Conservation (phyloP, 306 rosid genomes). For the Dalbergia cochinchinensis region DNA sequence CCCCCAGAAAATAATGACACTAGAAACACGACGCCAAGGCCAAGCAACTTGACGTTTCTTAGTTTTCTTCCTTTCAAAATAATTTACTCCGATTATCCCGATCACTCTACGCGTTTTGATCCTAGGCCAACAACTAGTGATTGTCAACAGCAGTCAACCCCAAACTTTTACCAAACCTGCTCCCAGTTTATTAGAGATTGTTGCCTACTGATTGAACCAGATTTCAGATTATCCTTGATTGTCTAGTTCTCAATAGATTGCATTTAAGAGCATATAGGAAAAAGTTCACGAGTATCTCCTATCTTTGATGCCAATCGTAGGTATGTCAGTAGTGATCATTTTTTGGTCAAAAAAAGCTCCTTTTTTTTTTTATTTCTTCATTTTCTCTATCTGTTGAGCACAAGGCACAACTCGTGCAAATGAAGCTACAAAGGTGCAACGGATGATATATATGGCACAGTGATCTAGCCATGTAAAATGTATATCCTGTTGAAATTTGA, state of each 20-base stretch:
- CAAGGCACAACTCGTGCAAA: neutral
- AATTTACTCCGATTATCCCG: too few species aligned
- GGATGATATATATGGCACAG: neutral
- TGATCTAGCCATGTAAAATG: neutral
- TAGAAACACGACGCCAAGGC: too few species aligned
- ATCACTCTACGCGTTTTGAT: too few species aligned
- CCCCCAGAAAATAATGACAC: too few species aligned
- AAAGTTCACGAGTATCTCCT: slow-evolving; percentile 3
- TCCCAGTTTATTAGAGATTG: too few species aligned
- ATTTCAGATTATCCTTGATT: neutral
- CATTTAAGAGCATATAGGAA: neutral
- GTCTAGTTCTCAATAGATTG: neutral
- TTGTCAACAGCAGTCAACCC: too few species aligned
- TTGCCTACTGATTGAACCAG: neutral
- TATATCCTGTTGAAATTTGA: neutral
- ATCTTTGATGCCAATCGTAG: too few species aligned
- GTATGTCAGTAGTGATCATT: slow-evolving; percentile 14
- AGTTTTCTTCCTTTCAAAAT: too few species aligned
- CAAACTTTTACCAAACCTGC: too few species aligned
- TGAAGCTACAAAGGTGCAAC: slow-evolving; percentile 35
- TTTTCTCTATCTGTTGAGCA: neutral
- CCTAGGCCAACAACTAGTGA: too few species aligned
- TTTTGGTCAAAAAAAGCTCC: neutral
- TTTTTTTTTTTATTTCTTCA: neutral
- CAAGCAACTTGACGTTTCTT: too few species aligned